A percentile compares a stretch with the other conserved stretches of the same genome.
These are phyloP conservation scores for Reticulomyxa filosa DNA, from an alignment of 78 protist species.

Conservation along the genomic window DNA sequence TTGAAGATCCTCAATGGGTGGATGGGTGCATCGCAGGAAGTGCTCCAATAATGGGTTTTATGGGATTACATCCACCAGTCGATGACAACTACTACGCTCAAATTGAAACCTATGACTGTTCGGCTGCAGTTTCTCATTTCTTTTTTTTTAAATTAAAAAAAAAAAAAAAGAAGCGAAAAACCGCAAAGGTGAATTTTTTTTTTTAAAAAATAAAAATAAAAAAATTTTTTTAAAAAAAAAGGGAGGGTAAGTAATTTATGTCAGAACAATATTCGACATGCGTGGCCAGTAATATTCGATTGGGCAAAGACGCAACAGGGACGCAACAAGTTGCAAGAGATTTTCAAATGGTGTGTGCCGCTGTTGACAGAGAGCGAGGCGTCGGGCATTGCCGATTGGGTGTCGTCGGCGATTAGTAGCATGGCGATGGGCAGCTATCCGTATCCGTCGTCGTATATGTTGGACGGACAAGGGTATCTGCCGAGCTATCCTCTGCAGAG, in stretches of 20 bases:
- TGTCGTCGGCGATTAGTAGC: background rate
- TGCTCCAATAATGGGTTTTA: background rate
- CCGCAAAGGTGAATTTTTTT: too few relatives aligned
- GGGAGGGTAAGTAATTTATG: background rate
- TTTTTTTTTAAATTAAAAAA: too few relatives aligned
- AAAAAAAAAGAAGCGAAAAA: too few relatives aligned
- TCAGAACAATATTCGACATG: background rate
- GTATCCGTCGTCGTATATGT: background rate
- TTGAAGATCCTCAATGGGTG: too few relatives aligned
- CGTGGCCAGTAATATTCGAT: background rate
- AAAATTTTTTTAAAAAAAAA: too few relatives aligned
- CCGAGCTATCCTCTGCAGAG: background rate
- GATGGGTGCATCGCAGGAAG: slow-evolving; percentile 13
- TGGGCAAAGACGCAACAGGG: background rate
- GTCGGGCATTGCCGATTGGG: background rate
- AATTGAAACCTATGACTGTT: background rate
- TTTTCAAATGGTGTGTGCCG: background rate
- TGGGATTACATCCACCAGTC: too few relatives aligned
- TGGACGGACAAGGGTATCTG: background rate
- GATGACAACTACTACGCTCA: background rate
- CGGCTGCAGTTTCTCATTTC: too few relatives aligned
- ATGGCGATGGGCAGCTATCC: slow-evolving; percentile 16
- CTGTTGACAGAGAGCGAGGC: background rate
- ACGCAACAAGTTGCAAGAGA: background rate
- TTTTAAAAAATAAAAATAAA: too few relatives aligned